Base-by-base conservation (phyloP, 768 basidiomycete species). In the Chalciporus chontae region DNA sequence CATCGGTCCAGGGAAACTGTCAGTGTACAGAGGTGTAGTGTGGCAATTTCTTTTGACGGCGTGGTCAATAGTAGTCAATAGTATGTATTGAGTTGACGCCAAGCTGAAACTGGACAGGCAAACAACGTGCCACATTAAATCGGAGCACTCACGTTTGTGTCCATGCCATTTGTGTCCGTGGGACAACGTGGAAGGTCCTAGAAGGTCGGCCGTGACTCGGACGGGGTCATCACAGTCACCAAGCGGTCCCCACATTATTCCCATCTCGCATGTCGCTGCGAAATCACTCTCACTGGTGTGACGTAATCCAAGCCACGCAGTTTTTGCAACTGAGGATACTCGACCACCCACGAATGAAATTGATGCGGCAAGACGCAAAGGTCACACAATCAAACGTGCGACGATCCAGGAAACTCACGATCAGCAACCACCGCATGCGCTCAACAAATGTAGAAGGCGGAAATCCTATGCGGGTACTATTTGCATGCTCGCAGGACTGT, bases 341-440 rank as follows among this genome's bases (percentile, higher is more conserved):
- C 7, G 24, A 24, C 24, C 7, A 24, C 24, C 24, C 24, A n/a
- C 26, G 31, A 31, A 31, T 31, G 10, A 31, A 31, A 31, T 31
- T 31, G 31, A 31, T 14, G 4, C 29, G 11, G 4, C 29, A 31
- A 31, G 29, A 13, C 14, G 32, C 34, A 36, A 36, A 15, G 34
- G 34, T 36, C 34, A 36, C 34, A n/a, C 32, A 36, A 26, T 39
- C 43, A 54, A 60, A 60, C 59, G 59, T 61, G 58, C 52, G 58
- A 46, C 11, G 29, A 19, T 17, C 14, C 5, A n/a, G 34, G 4
- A 21, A 36, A 36, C 9, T n/a, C 34, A 36, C 14, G 15, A 36
- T 36, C 34, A n/a, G 15, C 11, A 29, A 11, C 11, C 11, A 29
- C 8, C 27, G 27, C 34, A n/a, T 31, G 31, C 6, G 31, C 31